Percentiles rank a stretch among this genome's conserved stretches.
phyloP scores from a whole-genome alignment of 306 rosid species.

The Casuarina glauca region DNA sequence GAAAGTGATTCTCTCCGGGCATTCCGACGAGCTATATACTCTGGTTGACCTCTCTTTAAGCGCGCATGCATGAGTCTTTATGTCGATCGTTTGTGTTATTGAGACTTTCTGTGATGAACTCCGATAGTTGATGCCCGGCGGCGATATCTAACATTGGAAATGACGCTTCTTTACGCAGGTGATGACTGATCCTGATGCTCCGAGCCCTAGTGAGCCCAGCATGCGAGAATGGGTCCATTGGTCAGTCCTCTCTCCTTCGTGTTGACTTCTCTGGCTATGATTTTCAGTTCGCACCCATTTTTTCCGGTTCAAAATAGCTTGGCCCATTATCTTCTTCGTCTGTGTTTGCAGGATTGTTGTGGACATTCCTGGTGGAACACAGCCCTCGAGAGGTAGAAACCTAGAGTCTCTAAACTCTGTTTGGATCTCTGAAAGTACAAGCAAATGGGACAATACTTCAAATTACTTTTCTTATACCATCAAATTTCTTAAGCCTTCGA shows the following conservation, averaged over 20 bases:
- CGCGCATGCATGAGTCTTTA: slow-evolving; percentile 29
- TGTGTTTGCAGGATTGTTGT: slow-evolving; percentile 61
- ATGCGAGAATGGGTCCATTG: slow-evolving; percentile 90
- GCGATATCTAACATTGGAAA: neutral
- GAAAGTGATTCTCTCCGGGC: slow-evolving; percentile 51
- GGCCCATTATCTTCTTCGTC: neutral
- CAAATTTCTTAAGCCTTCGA: too few species aligned
- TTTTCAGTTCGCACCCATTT: neutral
- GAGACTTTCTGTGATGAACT: neutral
- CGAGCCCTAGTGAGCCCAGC: slow-evolving; percentile 93
- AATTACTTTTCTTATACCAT: too few species aligned
- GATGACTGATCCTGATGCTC: slow-evolving; percentile 96
- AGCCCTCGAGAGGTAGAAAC: slow-evolving; percentile 58
- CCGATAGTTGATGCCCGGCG: neutral
- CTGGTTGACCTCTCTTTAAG: slow-evolving; percentile 31
- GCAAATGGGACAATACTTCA: too few species aligned
- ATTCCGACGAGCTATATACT: slow-evolving; percentile 61
- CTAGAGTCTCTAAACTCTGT: neutral
- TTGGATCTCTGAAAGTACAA: neutral
- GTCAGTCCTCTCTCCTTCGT: slow-evolving; percentile 17
- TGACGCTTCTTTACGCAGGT: slow-evolving; percentile 44
- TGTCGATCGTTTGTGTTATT: too few species aligned
- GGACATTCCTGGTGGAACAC: slow-evolving; percentile 81
- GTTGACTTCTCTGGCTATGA: neutral
- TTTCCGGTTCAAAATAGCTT: neutral